Evolutionary conservation across 73 alveolate species (phyloP), one percentile per base, ranked within the genome.

Genomic region (Tetrahymena borealis): DNA sequence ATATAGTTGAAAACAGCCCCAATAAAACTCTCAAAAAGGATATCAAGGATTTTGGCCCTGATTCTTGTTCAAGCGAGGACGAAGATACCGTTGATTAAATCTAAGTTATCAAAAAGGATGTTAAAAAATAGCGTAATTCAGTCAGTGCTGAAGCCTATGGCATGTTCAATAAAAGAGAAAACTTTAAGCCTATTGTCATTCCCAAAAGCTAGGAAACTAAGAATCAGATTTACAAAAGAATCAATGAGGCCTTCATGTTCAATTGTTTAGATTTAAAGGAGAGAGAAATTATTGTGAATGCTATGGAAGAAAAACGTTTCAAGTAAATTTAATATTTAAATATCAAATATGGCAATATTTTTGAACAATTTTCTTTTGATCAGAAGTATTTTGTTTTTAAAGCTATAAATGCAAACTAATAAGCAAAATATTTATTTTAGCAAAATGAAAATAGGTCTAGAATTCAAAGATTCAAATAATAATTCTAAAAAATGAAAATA

Each of bases 131-230:
- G 95, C 90, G 95, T 40, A 79, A 39, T 60, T 93, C 95, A 39
- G 99, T 98, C 11, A 92, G 98, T 41, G 99, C 99, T 7, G 99
- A 98, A 94, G 99, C 98, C 24, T 98, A 96, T 94, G 99, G 99
- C 18, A 37, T 78, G n/a, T 97, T 96, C 94, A 98, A 98, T 92
- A 97, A 98, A 92, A 98, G 97, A 85, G 97, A 94, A 42, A 98
- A 97, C 90, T 98, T 96, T 91, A 94, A 94, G 79, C 98, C 99
- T 9, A 95, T 94, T 90, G 96, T 97, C 11, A 95, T 98, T 6
- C 97, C 96, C 37, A 98, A 98, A 94, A 94, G 94, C 78, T 96
- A 94, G 31, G 99, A 98, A 33, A 91, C 96, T 38, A 97, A 96
- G 42, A 90, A 91, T 35, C 92, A 94, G 91, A 95, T 95, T 77